Evolutionary conservation across 83 land plant species (phyloP).

Genomic region (Diphasiastrum complanatum): DNA sequence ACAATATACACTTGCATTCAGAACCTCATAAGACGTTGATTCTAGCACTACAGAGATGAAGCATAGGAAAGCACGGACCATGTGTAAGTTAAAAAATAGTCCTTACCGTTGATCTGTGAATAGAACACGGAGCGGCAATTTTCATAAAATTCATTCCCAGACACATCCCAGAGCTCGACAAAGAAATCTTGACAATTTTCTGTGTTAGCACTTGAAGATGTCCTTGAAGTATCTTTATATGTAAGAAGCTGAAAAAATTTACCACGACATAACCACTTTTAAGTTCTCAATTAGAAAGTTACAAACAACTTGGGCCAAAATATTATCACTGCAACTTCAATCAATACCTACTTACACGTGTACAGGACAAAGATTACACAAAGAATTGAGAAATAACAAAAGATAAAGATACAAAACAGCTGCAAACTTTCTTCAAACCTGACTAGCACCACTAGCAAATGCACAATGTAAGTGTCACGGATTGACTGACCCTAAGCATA

Average conservation of each 20-base stretch:
- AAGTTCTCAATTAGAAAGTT: too few species aligned
- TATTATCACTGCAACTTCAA: background rate
- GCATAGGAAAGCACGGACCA: too few species aligned
- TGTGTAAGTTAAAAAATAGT: background rate
- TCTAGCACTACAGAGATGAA: too few species aligned
- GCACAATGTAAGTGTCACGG: too few species aligned
- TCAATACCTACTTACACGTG: background rate
- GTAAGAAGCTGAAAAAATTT: conserved; percentile 1
- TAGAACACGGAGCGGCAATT: conserved; percentile 14
- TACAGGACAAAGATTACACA: background rate
- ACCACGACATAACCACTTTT: too few species aligned
- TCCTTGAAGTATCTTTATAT: background rate
- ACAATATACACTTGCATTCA: too few species aligned
- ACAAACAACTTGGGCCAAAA: background rate
- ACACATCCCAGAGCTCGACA: conserved; percentile 18
- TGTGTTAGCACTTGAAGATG: background rate
- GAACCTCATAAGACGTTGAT: too few species aligned
- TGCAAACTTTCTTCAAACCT: too few species aligned
- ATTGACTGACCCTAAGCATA: too few species aligned
- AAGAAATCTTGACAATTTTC: conserved; percentile 9
- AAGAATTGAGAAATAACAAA: background rate
- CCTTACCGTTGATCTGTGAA: conserved; percentile 11
- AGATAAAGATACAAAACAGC: background rate
- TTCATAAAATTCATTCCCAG: conserved; percentile 10
- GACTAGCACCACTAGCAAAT: too few species aligned